Base-by-base conservation (phyloP, 2,329 filamentous ascomycete genomes). In the Chrysoporthe cubensis region DNA sequence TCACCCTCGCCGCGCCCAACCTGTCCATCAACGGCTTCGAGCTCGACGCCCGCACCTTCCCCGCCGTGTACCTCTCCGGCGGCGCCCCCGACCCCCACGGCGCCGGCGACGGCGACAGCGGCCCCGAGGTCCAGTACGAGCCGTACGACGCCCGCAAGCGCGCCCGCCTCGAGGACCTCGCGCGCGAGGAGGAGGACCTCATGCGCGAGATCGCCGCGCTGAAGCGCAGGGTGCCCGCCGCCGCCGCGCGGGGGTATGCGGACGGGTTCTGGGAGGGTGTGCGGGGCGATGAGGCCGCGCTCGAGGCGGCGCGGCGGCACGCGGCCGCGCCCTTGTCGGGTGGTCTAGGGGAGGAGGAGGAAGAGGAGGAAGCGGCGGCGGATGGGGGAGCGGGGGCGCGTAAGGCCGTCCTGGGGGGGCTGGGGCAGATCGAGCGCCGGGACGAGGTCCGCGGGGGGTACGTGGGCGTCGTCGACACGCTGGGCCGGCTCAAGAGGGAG, bases 11-110 rank as follows among this genome's bases (percentile, higher is more conserved):
- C 40, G 78, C 83, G 2, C 83, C 85, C 11, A 89, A 88, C 79
- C 83, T 90, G 66, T 82, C 82, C 69, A 88, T 90, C 75, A 90
- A 90, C 79, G 88, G 88, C 66, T 79, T 88, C 71, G 77, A 82
- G 71, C 80, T 87, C 58, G 75, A 83, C 56, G 70, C 78, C 16
- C 74, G 76, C 5, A 71, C 76, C 59, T 80, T 83, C 74, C 76
- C 76, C 37, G 66, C 74, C 66, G 69, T 71, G 56, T 68, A 71
- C 14, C 64, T 72, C 13, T 43, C 71, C 60, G 62, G 69, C 61
- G n/a, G 14, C 42, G 4, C 7, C 57, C 14, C 2, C 44, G 42
- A 43, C 67, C 48, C 18, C 64, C 18, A 11, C 50, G 44, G 43
- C 40, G 46, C 16, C 42, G 14, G 62, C 72, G 3, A 72, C 71